Conservation (phyloP, 208 protist species). For the Leishmania gerbilli region DNA sequence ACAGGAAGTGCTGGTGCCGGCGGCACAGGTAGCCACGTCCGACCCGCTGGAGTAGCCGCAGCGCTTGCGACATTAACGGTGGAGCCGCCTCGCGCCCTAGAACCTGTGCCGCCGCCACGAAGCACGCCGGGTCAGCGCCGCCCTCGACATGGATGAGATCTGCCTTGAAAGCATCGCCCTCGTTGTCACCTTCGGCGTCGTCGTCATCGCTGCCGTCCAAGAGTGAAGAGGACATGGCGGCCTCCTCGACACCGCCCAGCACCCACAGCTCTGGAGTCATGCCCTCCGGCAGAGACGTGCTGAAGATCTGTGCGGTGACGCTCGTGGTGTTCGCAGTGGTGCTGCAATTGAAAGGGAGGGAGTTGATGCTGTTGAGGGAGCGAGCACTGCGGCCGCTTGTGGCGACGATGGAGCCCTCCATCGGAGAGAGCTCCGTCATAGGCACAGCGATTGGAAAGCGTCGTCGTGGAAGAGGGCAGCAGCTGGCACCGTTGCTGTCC, state of each 20-base stretch:
- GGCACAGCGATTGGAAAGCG: slow-evolving; percentile 22
- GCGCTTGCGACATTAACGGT: slow-evolving; percentile 20
- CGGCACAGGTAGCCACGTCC: slow-evolving; percentile 47
- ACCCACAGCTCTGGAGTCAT: slow-evolving; percentile 16
- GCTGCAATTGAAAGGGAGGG: slow-evolving; percentile 43
- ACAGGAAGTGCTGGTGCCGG: slow-evolving; percentile 38
- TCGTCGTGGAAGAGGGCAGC: neutral
- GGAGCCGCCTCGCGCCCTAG: slow-evolving; percentile 10
- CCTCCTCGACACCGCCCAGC: slow-evolving; percentile 26
- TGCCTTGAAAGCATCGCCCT: slow-evolving; percentile 12
- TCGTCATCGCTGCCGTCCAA: slow-evolving; percentile 15
- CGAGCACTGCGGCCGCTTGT: slow-evolving; percentile 28
- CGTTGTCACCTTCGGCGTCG: slow-evolving; percentile 10
- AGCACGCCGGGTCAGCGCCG: slow-evolving; percentile 16
- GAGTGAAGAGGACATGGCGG: slow-evolving; percentile 1
- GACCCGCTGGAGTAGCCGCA: slow-evolving; percentile 41
- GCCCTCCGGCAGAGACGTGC: slow-evolving; percentile 7
- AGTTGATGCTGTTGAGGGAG: slow-evolving; percentile 29
- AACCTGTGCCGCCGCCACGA: slow-evolving; percentile 19
- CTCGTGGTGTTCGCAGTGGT: slow-evolving; percentile 28
- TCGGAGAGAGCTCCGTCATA: slow-evolving; percentile 22
- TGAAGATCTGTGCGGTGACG: slow-evolving; percentile 29
- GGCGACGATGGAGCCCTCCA: slow-evolving; percentile 38
- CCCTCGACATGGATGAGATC: slow-evolving; percentile 15
- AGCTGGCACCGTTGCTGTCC: neutral